phyloP scores from a whole-genome alignment of 176 grass and related monocot species.

The Cymbopogon citratus region DNA sequence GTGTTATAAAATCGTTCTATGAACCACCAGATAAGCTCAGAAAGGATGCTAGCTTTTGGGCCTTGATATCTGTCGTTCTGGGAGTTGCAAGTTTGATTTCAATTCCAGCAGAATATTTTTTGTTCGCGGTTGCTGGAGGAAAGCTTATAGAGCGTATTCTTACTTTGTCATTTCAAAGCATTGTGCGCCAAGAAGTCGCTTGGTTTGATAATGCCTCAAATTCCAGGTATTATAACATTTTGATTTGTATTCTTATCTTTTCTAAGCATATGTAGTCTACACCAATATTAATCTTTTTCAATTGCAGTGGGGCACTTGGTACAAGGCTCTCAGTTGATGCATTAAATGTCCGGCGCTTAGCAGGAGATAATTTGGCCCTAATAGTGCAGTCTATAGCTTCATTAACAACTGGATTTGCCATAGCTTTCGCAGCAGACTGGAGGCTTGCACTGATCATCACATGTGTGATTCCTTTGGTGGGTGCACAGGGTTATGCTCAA shows the following conservation, averaged over 20 bases:
- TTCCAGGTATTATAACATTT: slow-evolving; percentile 46
- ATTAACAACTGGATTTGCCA: slow-evolving; percentile 55
- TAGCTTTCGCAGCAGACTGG: slow-evolving; percentile 65
- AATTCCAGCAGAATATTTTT: slow-evolving; percentile 51
- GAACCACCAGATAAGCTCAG: slow-evolving; percentile 53
- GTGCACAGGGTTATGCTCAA: slow-evolving; percentile 71
- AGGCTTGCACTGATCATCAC: slow-evolving; percentile 52
- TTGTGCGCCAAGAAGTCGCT: slow-evolving; percentile 67
- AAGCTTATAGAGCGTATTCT: slow-evolving; percentile 81
- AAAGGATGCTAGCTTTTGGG: slow-evolving; percentile 75
- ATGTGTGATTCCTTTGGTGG: slow-evolving; percentile 57
- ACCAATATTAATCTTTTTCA: not conserved
- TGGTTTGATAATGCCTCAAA: slow-evolving; percentile 81
- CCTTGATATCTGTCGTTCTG: slow-evolving; percentile 57
- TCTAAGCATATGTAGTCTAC: no score
- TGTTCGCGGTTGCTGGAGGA: slow-evolving; percentile 71
- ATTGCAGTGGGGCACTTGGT: slow-evolving; percentile 59
- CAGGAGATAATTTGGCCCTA: slow-evolving; percentile 73
- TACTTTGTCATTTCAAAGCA: slow-evolving; percentile 50
- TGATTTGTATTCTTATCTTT: not conserved
- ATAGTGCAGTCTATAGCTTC: slow-evolving; percentile 33
- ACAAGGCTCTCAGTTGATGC: slow-evolving; percentile 76
- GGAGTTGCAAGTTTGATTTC: slow-evolving; percentile 20
- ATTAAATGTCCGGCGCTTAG: slow-evolving; percentile 59
- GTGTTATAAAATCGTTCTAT: slow-evolving; percentile 52